These are phyloP conservation scores for Vicia faba DNA, from an alignment of 306 rosid species.

Conservation along the genomic window DNA sequence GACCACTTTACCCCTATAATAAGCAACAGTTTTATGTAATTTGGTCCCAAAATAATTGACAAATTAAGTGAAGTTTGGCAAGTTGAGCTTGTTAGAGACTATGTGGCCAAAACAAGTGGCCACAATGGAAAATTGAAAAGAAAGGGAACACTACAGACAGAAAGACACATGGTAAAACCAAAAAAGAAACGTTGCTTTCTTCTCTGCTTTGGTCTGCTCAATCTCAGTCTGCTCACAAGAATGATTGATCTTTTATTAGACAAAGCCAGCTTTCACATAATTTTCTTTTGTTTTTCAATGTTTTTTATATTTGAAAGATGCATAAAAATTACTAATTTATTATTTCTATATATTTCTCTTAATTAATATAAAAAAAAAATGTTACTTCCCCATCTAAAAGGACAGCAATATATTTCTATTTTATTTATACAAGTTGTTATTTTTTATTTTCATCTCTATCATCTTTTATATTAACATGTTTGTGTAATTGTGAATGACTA, in stretches of 20 bases:
- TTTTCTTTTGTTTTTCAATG: not conserved
- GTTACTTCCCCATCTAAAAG: too few species aligned
- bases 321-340: too few species aligned
- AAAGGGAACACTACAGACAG: conserved; percentile 12
- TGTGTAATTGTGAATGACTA: too few species aligned
- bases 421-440: too few species aligned
- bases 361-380: too few species aligned
- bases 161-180: not conserved
- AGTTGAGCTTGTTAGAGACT: conserved; percentile 9
- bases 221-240: not conserved
- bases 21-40: not conserved
- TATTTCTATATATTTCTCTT: too few species aligned
- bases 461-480: too few species aligned
- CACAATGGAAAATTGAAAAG: conserved; percentile 14
- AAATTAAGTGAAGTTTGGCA: conserved; percentile 43
- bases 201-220: not conserved
- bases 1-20: conserved; percentile 4
- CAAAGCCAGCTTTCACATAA: not conserved
- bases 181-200: conserved; percentile 23
- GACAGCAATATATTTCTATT: too few species aligned
- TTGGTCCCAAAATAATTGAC: conserved; percentile 43
- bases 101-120: conserved; percentile 18
- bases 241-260: not conserved
- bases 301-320: not conserved
- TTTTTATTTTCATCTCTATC: too few species aligned